Conservation (phyloP, 148 eudicot species). For the Chenopodium album region DNA sequence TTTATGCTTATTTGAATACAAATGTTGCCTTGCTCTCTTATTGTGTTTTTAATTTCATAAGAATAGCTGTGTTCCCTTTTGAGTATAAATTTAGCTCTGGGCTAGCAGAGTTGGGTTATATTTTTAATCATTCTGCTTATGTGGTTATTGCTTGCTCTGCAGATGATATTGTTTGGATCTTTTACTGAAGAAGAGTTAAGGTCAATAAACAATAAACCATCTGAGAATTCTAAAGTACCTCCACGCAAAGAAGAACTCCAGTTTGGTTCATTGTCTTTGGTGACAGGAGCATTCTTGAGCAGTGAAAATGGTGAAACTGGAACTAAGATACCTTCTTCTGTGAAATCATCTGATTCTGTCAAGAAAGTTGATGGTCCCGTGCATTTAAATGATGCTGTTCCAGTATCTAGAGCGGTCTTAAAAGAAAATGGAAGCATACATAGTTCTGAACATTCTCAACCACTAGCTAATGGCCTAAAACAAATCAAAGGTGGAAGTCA, state of each 20-base stretch:
- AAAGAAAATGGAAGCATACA: slow-evolving; percentile 50
- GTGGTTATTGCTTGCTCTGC: slow-evolving; percentile 3
- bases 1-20: not conserved
- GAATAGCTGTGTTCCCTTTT: not conserved
- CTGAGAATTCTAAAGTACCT: slow-evolving; percentile 23
- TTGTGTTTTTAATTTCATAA: not conserved
- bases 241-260: slow-evolving; percentile 39
- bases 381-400: slow-evolving; percentile 21
- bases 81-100: not conserved
- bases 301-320: slow-evolving; percentile 33
- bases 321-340: slow-evolving; percentile 32
- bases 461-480: slow-evolving; percentile 38
- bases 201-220: slow-evolving; percentile 36
- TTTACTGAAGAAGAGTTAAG: slow-evolving; percentile 68
- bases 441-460: slow-evolving; percentile 14
- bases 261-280: slow-evolving; percentile 45
- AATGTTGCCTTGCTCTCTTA: not conserved
- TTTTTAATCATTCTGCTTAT: not conserved
- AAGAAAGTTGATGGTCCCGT: slow-evolving; percentile 26
- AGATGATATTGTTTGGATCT: slow-evolving; percentile 74
- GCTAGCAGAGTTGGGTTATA: not conserved
- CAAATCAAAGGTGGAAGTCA: slow-evolving; percentile 30
- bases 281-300: slow-evolving; percentile 39
- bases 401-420: slow-evolving; percentile 23
- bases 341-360: slow-evolving; percentile 25